Evolutionary conservation across 768 basidiomycete genomes (phyloP), one percentile per base, ranked within the genome.

Genomic region (Termitomyces sp.): DNA sequence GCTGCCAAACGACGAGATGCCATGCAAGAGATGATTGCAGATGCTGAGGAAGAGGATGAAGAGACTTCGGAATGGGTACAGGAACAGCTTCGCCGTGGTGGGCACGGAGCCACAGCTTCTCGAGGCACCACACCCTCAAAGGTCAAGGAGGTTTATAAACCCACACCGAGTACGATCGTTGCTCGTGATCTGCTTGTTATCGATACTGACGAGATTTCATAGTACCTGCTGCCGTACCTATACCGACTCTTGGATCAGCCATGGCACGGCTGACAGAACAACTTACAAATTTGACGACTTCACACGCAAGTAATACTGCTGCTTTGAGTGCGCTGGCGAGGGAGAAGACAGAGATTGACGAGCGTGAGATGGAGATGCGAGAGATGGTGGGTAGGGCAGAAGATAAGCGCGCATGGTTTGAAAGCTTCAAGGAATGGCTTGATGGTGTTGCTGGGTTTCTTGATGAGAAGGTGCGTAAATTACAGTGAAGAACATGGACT

Each of bases 61-160:
- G 92, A 94, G 67, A 83, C 87, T 0, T 75, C 79, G 10, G 88
- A 93, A 70, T 94, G 92, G 92, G 91, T 93, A 65, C 81, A 82
- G 59, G 89, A 88, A 56, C 92, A 94, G 64, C 73, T 92, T 28
- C 84, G 89, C 26, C 79, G 92, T 56, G 89, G 88, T 9, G 90
- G 87, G 3, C 80, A 83, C 60, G 69, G 70, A 26, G 68, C 73
- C n/a, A 68, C 77, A 28, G 75, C 77, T 9, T 63, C 60, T 8
- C 57, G 49, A 5, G 64, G 61, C 26, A 67, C 61, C 65, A 65
- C 72, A 44, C 67, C 71, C 24, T 61, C 71, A 7, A 74, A 77
- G 52, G 66, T 63, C 24, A 88, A 87, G 61, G 75, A 79, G 50
- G 72, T 79, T 2, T 94, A 94, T 66, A 87, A 82, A 62, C 77